Evolutionary conservation across 2,329 filamentous ascomycete genomes (phyloP).

Genomic region (Hymenoscyphus albidus): DNA sequence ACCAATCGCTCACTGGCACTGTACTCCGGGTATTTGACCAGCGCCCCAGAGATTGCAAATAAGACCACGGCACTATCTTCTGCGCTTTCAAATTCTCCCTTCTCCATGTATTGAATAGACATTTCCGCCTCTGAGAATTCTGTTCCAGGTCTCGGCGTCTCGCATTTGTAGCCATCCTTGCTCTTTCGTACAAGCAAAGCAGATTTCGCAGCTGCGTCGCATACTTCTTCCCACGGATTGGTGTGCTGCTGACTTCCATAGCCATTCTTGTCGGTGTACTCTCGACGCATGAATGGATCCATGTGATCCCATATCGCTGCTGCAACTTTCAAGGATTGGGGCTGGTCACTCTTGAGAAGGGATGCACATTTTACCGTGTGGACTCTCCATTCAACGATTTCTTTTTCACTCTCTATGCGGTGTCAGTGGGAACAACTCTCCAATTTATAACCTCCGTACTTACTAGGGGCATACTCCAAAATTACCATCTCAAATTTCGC

Average conservation of each 20-base stretch:
- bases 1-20: constrained; percentile 3
- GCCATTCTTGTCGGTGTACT: not conserved
- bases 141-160: not conserved
- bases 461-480: not conserved
- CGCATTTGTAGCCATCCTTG: not conserved
- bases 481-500: constrained; percentile 3
- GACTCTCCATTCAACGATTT: constrained; percentile 14
- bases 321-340: not conserved
- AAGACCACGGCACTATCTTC: not conserved
- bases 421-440: not conserved
- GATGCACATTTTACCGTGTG: constrained; percentile 4
- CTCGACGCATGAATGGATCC: not conserved
- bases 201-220: not conserved
- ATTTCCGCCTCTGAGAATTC: not conserved
- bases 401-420: not conserved
- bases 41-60: not conserved
- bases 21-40: constrained; percentile 9
- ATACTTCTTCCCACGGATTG: not conserved
- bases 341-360: not conserved
- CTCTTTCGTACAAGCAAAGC: not conserved
- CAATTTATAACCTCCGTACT: not conserved
- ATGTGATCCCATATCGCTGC: not conserved
- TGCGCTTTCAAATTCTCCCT: not conserved
- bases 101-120: not conserved
- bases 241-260: not conserved